Evolutionary conservation across 108 stramenopile genomes (phyloP).

Genomic region (Asterionellopsis glacialis): DNA sequence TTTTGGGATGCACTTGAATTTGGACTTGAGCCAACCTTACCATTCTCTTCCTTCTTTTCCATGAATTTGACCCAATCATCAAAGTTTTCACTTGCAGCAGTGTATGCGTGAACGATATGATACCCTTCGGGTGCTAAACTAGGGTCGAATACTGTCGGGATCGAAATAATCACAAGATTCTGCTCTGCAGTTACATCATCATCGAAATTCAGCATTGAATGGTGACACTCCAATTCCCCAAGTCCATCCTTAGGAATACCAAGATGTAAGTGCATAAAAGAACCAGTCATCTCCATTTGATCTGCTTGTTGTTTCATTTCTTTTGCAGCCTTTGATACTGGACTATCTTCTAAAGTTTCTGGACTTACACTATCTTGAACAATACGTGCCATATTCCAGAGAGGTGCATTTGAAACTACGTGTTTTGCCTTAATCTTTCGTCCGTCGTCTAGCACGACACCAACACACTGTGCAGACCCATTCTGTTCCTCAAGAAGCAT

Average conservation of each 20-base stretch:
- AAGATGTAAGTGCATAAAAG: constrained; percentile 89
- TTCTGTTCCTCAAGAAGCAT: constrained; percentile 61
- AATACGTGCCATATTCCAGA: constrained; percentile 79
- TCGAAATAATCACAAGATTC: constrained; percentile 81
- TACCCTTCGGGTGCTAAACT: constrained; percentile 82
- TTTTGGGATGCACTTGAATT: constrained; percentile 32
- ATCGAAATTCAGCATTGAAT: constrained; percentile 72
- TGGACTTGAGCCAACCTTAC: constrained; percentile 50
- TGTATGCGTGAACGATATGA: constrained; percentile 87
- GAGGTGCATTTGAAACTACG: constrained; percentile 82
- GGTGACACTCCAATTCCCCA: constrained; percentile 73
- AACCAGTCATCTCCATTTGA: constrained; percentile 64
- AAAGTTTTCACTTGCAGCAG: constrained; percentile 82
- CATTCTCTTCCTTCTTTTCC: constrained; percentile 33
- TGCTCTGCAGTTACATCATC: constrained; percentile 68
- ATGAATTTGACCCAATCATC: constrained; percentile 63
- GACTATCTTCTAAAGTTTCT: neutral
- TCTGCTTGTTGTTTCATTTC: constrained; percentile 48
- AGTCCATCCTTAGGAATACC: constrained; percentile 77
- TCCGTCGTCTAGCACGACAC: constrained; percentile 62
- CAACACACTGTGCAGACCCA: constrained; percentile 38
- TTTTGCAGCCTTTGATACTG: constrained; percentile 28
- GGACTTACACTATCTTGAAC: constrained; percentile 50
- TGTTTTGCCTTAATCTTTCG: constrained; percentile 47
- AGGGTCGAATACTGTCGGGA: constrained; percentile 84